These are phyloP conservation scores for Knoxia roxburghii DNA, from an alignment of 257 asterid species.

Conservation along the genomic window DNA sequence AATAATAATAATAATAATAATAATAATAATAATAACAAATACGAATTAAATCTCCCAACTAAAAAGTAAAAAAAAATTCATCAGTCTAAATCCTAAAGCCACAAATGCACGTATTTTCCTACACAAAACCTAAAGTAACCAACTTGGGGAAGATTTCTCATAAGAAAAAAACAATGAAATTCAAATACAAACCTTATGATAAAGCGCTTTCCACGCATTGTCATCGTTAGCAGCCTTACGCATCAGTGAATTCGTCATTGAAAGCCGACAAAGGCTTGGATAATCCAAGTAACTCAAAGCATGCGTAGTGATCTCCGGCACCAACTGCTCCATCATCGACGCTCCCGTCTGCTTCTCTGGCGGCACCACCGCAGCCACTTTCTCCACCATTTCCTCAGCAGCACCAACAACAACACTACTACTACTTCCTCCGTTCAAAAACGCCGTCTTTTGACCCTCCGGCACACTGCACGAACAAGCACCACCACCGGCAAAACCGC, in stretches of 20 bases:
- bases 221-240: constrained; percentile 95
- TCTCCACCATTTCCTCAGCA: constrained; percentile 15
- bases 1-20: too few species aligned
- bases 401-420: background rate
- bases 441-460: constrained; percentile 23
- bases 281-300: constrained; percentile 93
- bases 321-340: constrained; percentile 98
- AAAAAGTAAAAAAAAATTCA: background rate
- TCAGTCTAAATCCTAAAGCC: background rate
- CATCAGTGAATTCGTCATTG: constrained; percentile 97
- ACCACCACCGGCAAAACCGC: too few species aligned
- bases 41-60: background rate
- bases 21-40: too few species aligned
- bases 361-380: constrained; percentile 38
- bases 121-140: background rate
- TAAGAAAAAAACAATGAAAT: background rate
- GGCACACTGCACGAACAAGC: constrained; percentile 22
- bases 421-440: constrained; percentile 12
- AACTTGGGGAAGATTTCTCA: background rate
- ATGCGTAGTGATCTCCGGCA: constrained; percentile 97
- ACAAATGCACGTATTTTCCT: background rate
- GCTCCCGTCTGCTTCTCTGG: constrained; percentile 72
- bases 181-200: constrained; percentile 58
- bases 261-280: constrained; percentile 89
- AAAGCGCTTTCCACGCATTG: constrained; percentile 93